These are phyloP conservation scores for Trifolium repens DNA, from an alignment of 306 rosid species.

Conservation along the genomic window DNA sequence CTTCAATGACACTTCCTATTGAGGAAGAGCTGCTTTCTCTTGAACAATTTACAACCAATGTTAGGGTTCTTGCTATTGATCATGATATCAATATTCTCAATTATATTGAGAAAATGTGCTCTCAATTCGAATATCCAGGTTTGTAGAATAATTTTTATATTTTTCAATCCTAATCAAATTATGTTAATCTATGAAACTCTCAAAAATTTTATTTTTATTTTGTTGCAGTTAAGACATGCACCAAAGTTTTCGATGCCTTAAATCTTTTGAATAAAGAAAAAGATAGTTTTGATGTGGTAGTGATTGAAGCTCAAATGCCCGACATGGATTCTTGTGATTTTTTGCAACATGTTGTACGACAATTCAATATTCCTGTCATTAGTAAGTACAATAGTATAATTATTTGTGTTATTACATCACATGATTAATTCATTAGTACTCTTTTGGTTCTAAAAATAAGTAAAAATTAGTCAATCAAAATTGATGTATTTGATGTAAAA, in stretches of 20 bases:
- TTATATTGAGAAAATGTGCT: neutral
- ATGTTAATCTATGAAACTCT: neutral
- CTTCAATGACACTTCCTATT: neutral
- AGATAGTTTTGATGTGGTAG: neutral
- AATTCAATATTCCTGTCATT: conserved; percentile 52
- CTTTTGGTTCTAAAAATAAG: no score
- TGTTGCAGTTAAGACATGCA: neutral
- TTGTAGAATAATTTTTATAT: neutral
- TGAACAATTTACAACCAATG: neutral
- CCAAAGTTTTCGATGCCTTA: neutral
- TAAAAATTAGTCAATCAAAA: no score
- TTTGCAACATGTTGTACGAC: neutral
- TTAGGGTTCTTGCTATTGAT: neutral
- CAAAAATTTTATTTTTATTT: no score
- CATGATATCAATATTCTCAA: neutral
- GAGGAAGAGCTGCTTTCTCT: neutral
- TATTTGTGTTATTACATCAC: neutral
- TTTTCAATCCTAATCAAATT: no score
- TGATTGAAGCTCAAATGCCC: neutral
- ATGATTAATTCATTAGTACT: neutral
- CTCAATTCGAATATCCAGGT: neutral
- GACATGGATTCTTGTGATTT: neutral
- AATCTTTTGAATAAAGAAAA: neutral
- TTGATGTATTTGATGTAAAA: no score
- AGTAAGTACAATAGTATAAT: conserved; percentile 47